Evolutionary conservation across 192 early-diverging fungal genomes (phyloP), one percentile per base, ranked within the genome.

Genomic region (Linderina pennispora): DNA sequence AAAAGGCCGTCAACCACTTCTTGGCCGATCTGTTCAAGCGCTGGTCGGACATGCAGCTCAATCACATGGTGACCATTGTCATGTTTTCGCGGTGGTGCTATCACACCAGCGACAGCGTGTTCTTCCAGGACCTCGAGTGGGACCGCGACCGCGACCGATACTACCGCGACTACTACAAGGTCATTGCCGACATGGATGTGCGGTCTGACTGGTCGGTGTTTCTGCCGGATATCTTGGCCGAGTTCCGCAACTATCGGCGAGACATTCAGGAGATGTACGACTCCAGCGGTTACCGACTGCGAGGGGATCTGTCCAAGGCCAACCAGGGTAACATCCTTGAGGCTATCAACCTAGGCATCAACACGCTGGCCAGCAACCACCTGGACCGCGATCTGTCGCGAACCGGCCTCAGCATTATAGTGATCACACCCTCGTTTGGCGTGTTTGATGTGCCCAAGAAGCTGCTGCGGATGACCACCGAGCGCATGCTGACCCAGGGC

Each of bases 31-130:
- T 98, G 40, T 97, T 98, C 65, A 59, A 75, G 48, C 74, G 79
- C 40, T 98, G 95, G 95, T 83, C 81, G 50, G 74, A 78, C 4
- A 53, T 72, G 17, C 80, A 82, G 26, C 81, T 90, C 23, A 98
- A 96, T 59, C 94, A 98, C 54, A 81, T 94, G 16, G 89, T 98
- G n/a, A 91, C 90, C 0, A 87, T 98, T 23, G 87, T 98, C 3
- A 77, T 98, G 35, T 97, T 97, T 61, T 80, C 94, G 18, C 81
- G 95, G 4, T 82, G 94, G 35, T 85, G 86, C 53, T 92, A 96
- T 49, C 59, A 77, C 21, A 58, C 70, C 3, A 64, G 69, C 33
- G 74, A 76, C 34, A 52, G 48, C 11, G 42, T 68, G 47, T 59
- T 55, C 42, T 61, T 73, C 40, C 49, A 55, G 19, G 61, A 80